Evolutionary conservation across 768 basidiomycete species (phyloP).

Genomic region (Hygrophorus pudorinus): DNA sequence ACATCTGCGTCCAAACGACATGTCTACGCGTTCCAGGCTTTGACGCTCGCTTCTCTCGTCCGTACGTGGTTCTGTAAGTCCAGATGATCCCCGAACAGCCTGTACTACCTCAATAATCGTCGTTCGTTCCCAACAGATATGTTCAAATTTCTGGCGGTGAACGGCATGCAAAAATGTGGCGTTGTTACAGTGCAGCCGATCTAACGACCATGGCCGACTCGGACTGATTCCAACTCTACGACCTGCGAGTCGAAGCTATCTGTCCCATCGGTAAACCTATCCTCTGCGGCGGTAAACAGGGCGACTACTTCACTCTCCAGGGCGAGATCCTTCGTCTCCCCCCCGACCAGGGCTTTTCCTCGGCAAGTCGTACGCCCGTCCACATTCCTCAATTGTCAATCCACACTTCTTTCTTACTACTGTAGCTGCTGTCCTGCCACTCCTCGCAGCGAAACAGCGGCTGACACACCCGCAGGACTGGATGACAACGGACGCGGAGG

Average conservation of each 20-base stretch:
- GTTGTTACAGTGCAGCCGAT: too few relatives aligned
- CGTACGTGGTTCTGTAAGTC: too few relatives aligned
- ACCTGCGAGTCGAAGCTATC: constrained; percentile 52
- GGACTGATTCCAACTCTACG: constrained; percentile 48
- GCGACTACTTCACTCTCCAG: constrained; percentile 52
- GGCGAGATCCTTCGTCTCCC: constrained; percentile 59
- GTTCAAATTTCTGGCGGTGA: too few relatives aligned
- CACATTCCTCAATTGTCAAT: not conserved
- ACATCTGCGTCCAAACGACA: too few relatives aligned
- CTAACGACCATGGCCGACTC: too few relatives aligned
- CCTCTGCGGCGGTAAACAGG: constrained; percentile 53
- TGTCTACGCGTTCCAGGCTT: too few relatives aligned
- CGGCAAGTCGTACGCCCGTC: constrained; percentile 21
- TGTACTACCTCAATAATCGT: too few relatives aligned
- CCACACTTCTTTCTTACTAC: not conserved
- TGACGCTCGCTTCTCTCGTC: too few relatives aligned
- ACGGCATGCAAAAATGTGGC: too few relatives aligned
- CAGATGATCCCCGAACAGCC: too few relatives aligned
- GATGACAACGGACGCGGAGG: constrained; percentile 57
- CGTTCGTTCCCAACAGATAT: too few relatives aligned
- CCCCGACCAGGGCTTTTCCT: constrained; percentile 55
- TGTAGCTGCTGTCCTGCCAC: constrained; percentile 48
- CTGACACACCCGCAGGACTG: constrained; percentile 46
- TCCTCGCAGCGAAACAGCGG: constrained; percentile 62
- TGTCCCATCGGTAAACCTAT: constrained; percentile 48